Evolutionary conservation across 495 filamentous ascomycete genomes (phyloP).

Genomic region (Penicillium lividum): DNA sequence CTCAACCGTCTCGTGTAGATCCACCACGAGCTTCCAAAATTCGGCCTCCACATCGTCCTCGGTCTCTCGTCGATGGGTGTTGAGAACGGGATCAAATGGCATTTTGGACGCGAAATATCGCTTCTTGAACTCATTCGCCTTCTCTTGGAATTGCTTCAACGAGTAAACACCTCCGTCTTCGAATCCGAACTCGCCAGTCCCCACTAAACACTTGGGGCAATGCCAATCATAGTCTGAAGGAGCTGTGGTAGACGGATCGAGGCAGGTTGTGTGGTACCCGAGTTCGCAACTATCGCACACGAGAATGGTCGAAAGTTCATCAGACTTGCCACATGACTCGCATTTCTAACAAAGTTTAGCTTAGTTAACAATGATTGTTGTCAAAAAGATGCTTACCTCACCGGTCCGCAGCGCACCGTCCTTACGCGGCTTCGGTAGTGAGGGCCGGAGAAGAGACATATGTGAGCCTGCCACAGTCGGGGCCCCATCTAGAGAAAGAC

Average conservation of each 20-base stretch:
- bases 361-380: neutral
- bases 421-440: constrained; percentile 70
- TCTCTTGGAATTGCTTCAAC: constrained; percentile 93
- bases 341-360: constrained; percentile 61
- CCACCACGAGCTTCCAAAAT: constrained; percentile 94
- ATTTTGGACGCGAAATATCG: constrained; percentile 88
- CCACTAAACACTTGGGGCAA: constrained; percentile 92
- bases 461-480: constrained; percentile 94
- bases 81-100: constrained; percentile 83
- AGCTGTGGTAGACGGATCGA: constrained; percentile 81
- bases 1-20: constrained; percentile 90
- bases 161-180: constrained; percentile 97
- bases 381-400: constrained; percentile 59
- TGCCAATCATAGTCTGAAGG: constrained; percentile 92
- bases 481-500: constrained; percentile 61
- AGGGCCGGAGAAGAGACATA: constrained; percentile 90
- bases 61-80: constrained; percentile 74
- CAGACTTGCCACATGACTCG: constrained; percentile 81
- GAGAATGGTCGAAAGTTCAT: constrained; percentile 68
- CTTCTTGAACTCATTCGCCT: constrained; percentile 91
- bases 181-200: constrained; percentile 95
- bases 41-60: constrained; percentile 97
- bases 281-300: constrained; percentile 93
- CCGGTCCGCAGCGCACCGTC: constrained; percentile 66
- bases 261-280: constrained; percentile 83